Evolutionary conservation across 163 green algal species (phyloP), one percentile per base, ranked within the genome.

Genomic region (Prototheca wickerhamii): DNA sequence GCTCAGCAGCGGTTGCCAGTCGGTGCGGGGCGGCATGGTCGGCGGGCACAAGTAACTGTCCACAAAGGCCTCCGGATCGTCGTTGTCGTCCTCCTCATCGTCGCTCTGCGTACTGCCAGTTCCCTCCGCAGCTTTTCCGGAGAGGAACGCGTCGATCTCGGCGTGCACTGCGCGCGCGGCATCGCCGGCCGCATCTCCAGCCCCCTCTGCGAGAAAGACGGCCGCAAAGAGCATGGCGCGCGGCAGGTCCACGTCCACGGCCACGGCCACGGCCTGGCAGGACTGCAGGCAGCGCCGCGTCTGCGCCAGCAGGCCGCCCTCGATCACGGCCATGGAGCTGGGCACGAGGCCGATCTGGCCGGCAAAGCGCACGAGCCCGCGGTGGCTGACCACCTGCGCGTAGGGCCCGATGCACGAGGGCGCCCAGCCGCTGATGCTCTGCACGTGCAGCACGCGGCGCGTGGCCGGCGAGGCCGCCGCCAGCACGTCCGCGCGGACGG

Each of bases 331-430:
- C 89, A 95, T 95, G 70, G 69, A 82, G 29, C 73, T 53, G 0
- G 87, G 85, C 60, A 93, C 82, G 58, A 95, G 75, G 1, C 76
- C 71, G 34, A 95, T 89, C 68, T 89, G 63, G 3, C 89, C 89
- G 3, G 87, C 86, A 58, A 92, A 75, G 58, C 78, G 65, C 3
- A 87, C 53, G 31, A 95, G 63, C 0, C 77, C 77, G 3, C 62
- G 10, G 34, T 60, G 51, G 4, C 61, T 32, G 12, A 61, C 46
- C 3, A 64, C 84, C 78, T 98, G 92, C 75, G 76, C 89, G 86
- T 98, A 98, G 10, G 93, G 93, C 5, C 93, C 93, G 63, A 98
- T 97, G 82, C 92, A 97, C 30, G 71, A 75, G 8, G 93, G 93
- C 23, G 93, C 93, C 93, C 93, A 98, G 33, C 60, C 37, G 7